A percentile compares a stretch with the other conserved stretches of the same genome.
Evolutionary conservation across 495 filamentous ascomycete species (phyloP).

Genomic region (Massariosphaeria phaeospora): DNA sequence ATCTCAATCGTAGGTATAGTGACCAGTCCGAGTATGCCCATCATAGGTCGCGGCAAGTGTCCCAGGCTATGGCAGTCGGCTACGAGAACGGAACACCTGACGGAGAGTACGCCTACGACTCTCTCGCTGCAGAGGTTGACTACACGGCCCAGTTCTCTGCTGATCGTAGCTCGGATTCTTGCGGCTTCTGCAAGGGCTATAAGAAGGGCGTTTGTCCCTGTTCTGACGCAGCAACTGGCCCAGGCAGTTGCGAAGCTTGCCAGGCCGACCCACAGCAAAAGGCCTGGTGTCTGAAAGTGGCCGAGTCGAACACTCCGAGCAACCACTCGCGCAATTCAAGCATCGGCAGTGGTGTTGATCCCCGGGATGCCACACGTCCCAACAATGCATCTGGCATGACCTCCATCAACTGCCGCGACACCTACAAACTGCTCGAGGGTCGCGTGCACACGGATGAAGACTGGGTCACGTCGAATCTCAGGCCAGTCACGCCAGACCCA

Average conservation of each 20-base stretch:
- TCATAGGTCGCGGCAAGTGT: too few relatives aligned
- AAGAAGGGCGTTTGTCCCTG: conserved; percentile 29
- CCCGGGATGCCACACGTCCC: conserved; percentile 11
- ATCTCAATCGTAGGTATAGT: too few relatives aligned
- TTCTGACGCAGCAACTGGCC: conserved; percentile 14
- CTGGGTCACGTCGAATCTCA: conserved; percentile 22
- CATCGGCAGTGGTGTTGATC: neutral
- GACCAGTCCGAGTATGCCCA: too few relatives aligned
- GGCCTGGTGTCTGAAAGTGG: conserved; percentile 29
- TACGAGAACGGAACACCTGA: too few relatives aligned
- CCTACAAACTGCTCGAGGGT: conserved; percentile 28
- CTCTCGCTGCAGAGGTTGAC: too few relatives aligned
- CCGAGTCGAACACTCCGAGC: neutral
- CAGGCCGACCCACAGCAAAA: conserved; percentile 23
- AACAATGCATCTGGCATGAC: neutral
- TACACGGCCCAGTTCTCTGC: conserved; percentile 29
- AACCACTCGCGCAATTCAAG: neutral
- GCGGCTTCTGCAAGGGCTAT: conserved; percentile 29
- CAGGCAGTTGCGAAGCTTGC: conserved; percentile 27
- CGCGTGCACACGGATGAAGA: conserved; percentile 26
- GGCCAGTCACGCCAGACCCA: conserved; percentile 9
- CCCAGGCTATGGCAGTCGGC: too few relatives aligned
- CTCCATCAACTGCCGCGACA: conserved; percentile 28
- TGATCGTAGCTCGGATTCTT: too few relatives aligned
- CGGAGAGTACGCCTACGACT: too few relatives aligned